Conservation (phyloP, 192 early-diverging fungal genomes). For the Radiomyces spectabilis region DNA sequence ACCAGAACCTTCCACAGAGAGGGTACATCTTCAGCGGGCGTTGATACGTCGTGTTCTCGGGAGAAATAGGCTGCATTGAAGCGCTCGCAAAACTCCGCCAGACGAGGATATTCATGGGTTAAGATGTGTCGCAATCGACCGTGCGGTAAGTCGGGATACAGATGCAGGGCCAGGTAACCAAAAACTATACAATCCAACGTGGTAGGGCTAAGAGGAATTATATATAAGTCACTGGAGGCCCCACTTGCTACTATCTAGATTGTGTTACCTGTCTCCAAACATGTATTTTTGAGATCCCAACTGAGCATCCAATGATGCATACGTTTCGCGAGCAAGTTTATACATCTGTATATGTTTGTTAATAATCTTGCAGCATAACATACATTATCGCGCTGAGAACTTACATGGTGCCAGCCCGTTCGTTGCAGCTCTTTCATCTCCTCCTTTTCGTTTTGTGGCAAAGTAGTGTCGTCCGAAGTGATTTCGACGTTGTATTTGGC, state of each 20-base stretch:
- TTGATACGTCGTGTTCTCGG: constrained; percentile 14
- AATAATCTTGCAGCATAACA: background rate
- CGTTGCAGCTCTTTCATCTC: constrained; percentile 27
- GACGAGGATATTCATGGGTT: constrained; percentile 56
- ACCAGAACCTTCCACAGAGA: constrained; percentile 32
- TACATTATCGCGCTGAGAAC: background rate
- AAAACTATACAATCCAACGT: constrained; percentile 78
- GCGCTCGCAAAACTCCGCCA: constrained; percentile 55
- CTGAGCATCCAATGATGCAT: constrained; percentile 60
- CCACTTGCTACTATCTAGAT: background rate
- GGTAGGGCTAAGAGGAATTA: constrained; percentile 38
- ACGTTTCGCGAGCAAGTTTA: constrained; percentile 54
- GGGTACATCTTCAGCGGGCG: constrained; percentile 23
- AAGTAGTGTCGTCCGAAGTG: constrained; percentile 33
- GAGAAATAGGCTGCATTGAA: constrained; percentile 37
- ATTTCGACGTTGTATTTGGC: constrained; percentile 39
- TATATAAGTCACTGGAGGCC: background rate
- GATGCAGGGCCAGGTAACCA: constrained; percentile 73
- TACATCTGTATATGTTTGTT: constrained; percentile 51
- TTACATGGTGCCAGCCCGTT: constrained; percentile 33
- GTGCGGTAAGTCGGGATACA: constrained; percentile 66
- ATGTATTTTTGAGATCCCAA: constrained; percentile 73
- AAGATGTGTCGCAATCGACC: constrained; percentile 61
- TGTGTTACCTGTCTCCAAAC: constrained; percentile 61
- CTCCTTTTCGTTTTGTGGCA: constrained; percentile 34